A percentile compares a stretch with the other conserved stretches of the same genome.
Evolutionary conservation across 2,329 filamentous ascomycete species (phyloP).

Genomic region (Talaromyces islandicus): DNA sequence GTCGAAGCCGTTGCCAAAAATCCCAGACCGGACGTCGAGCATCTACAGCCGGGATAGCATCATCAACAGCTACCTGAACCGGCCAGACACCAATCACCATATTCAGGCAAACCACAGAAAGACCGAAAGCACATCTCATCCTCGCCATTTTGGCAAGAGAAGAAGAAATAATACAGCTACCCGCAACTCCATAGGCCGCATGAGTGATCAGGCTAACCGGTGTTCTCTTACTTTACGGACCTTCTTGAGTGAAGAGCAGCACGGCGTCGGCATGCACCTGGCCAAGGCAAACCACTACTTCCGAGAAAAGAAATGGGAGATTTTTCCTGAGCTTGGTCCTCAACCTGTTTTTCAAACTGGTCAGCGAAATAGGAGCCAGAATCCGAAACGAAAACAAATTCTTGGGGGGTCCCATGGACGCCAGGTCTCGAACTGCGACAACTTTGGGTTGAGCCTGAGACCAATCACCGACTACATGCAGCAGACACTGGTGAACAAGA

Average conservation of each 20-base stretch:
- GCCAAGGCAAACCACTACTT: constrained; percentile 30
- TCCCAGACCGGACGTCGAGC: constrained; percentile 9
- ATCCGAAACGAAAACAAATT: neutral
- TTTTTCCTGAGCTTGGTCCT: constrained; percentile 33
- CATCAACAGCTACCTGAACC: constrained; percentile 8
- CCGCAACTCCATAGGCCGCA: constrained; percentile 1
- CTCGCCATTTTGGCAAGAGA: neutral
- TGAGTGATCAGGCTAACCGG: constrained; percentile 1
- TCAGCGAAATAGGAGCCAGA: constrained; percentile 1
- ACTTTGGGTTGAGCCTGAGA: constrained; percentile 18
- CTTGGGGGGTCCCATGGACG: neutral
- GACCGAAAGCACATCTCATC: neutral
- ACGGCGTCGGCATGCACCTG: constrained; percentile 17
- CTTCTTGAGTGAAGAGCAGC: constrained; percentile 20
- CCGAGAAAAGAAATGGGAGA: constrained; percentile 37
- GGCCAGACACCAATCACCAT: neutral
- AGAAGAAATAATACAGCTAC: neutral
- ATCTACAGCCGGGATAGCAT: constrained; percentile 9
- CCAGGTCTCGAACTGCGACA: neutral
- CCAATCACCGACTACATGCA: constrained; percentile 31
- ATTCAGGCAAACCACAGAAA: neutral
- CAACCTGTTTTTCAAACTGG: constrained; percentile 18
- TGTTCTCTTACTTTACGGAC: constrained; percentile 14
- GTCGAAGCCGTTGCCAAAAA: constrained; percentile 10
- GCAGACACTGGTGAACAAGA: constrained; percentile 18